Evolutionary conservation across 371 early-diverging fungal species (phyloP).

Genomic region (Furculomyces boomerangus): DNA sequence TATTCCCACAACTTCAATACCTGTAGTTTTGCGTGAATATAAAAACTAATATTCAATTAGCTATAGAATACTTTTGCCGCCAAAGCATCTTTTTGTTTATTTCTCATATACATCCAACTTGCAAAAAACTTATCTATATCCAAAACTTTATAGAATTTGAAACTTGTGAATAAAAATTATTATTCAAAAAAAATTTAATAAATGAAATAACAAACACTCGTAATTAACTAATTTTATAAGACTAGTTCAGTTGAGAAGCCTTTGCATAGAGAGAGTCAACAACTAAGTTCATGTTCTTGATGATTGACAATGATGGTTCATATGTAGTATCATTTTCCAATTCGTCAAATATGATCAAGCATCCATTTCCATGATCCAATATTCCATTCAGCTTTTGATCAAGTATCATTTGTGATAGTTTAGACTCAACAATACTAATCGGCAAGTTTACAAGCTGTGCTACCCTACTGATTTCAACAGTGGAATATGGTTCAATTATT

Average conservation of each 20-base stretch:
- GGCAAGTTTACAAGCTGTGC: slow-evolving; percentile 84
- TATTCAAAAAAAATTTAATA: no score
- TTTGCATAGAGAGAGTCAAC: slow-evolving; percentile 89
- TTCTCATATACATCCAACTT: neutral
- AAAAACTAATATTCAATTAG: no score
- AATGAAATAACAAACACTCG: no score
- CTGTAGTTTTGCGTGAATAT: slow-evolving; percentile 46
- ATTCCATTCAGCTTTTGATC: slow-evolving; percentile 92
- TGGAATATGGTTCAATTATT: slow-evolving; percentile 94
- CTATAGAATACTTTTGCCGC: neutral
- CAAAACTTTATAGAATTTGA: neutral
- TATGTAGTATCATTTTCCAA: slow-evolving; percentile 75
- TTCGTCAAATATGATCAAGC: slow-evolving; percentile 86
- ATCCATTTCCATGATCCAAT: slow-evolving; percentile 93
- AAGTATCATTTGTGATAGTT: slow-evolving; percentile 96
- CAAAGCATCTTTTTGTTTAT: neutral
- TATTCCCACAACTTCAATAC: slow-evolving; percentile 84
- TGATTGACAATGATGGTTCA: slow-evolving; percentile 77
- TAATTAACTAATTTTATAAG: no score
- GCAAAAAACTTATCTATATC: neutral
- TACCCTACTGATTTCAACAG: slow-evolving; percentile 90
- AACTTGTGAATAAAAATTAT: no score
- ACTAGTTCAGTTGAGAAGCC: slow-evolving; percentile 24
- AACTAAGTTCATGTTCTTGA: slow-evolving; percentile 87
- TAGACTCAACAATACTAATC: slow-evolving; percentile 77